Conservation (phyloP, 805 yeast species). For the Debaryomyces tyrocola region DNA sequence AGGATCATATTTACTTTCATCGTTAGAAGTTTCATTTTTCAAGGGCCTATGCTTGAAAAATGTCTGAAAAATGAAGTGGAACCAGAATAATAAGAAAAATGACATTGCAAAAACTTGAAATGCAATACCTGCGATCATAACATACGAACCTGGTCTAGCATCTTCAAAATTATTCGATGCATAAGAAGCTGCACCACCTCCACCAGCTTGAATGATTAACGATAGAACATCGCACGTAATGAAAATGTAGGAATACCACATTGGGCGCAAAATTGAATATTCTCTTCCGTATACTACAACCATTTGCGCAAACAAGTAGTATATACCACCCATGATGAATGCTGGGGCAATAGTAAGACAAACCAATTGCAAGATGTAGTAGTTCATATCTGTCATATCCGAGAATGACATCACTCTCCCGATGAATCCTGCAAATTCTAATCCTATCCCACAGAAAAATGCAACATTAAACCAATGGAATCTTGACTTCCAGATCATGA, state of each 20-base stretch:
- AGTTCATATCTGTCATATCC: slow-evolving; percentile 18
- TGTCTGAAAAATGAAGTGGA: slow-evolving; percentile 32
- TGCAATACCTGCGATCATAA: slow-evolving; percentile 39
- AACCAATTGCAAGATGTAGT: slow-evolving; percentile 33
- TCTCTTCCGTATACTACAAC: slow-evolving; percentile 39
- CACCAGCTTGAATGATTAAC: slow-evolving; percentile 38
- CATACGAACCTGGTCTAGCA: slow-evolving; percentile 32
- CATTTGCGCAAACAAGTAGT: slow-evolving; percentile 40
- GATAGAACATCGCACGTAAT: slow-evolving; percentile 38
- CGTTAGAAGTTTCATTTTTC: not conserved
- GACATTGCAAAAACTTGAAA: slow-evolving; percentile 42
- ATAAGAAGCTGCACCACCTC: slow-evolving; percentile 37
- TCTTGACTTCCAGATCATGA: slow-evolving; percentile 31
- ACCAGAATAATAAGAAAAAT: slow-evolving; percentile 34
- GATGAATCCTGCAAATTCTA: slow-evolving; percentile 38
- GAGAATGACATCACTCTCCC: slow-evolving; percentile 34
- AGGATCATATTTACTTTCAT: slow-evolving; percentile 12
- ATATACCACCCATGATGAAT: slow-evolving; percentile 44
- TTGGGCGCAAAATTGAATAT: slow-evolving; percentile 38
- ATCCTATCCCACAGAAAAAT: slow-evolving; percentile 34
- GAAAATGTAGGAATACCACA: slow-evolving; percentile 45
- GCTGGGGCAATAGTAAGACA: slow-evolving; percentile 42
- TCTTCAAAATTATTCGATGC: slow-evolving; percentile 22
- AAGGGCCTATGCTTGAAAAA: slow-evolving; percentile 23
- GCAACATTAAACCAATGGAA: slow-evolving; percentile 42